Evolutionary conservation across 768 basidiomycete genomes (phyloP), one percentile per base, ranked within the genome.

Genomic region (Auriscalpium vulgare): DNA sequence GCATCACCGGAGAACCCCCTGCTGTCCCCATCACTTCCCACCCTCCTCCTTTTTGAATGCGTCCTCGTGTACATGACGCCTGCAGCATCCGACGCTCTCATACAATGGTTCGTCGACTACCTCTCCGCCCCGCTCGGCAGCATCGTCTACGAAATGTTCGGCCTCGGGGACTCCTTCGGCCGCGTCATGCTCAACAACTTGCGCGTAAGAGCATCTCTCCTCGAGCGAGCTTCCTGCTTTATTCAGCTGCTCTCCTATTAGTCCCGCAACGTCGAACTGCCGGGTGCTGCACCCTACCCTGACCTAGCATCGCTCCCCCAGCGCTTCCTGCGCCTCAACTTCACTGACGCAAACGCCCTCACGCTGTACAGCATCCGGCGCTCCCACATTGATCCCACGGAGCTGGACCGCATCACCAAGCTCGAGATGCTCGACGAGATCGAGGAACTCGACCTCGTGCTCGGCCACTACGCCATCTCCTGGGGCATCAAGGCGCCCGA

Each of bases 131-230:
- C 74, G 1, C 72, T 83, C 1, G 84, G 82, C 29, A 80, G 77
- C 3, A 69, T 92, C 9, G 78, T 93, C 16, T 97, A 98, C 65
- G 95, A 97, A 67, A 97, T 97, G 89, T 95, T 91, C 66, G 87
- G 85, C 2, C 74, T 97, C 4, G 76, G 82, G 17, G 95, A 97
- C 66, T 64, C 83, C 0, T 98, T 98, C 71, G 97, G 95, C n/a
- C 78, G 78, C 35, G 89, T 98, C 19, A 97, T 99, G 94, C 72
- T 86, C 55, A 80, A 80, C 47, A 98, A 98, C 69, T 75, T 97
- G 50, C 83, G 79, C 75, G 94, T 90, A 60, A 56, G 73, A 55
- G 36, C 16, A 40, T 44, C 43, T 6, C 38, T 19, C 7, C 10
- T 51, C 19, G 35, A n/a, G 17, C 13, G 48, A 52, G 37, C 54